Percentiles rank a stretch among this genome's conserved stretches.
Evolutionary conservation across 148 eudicot genomes (phyloP).

Genomic region (Cornus kousa): DNA sequence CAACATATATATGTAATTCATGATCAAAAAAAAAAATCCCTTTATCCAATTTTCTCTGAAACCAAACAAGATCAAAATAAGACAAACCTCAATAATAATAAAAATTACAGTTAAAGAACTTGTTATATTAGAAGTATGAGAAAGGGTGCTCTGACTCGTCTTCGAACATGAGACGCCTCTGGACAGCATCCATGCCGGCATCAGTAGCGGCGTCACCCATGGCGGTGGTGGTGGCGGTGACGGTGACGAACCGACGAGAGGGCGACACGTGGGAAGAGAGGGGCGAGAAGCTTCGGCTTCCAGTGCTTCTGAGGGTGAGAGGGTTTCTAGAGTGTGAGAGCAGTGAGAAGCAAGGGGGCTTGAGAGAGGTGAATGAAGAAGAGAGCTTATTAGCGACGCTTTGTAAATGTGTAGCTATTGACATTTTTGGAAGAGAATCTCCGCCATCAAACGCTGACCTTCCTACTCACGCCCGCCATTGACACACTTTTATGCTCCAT

Average conservation of each 20-base stretch:
- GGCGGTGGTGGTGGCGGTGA: conserved; percentile 16
- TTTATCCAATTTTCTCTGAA: neutral
- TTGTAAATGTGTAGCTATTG: neutral
- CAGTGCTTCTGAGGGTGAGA: neutral
- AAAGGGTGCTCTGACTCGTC: conserved; percentile 61
- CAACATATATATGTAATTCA: too few relatives aligned
- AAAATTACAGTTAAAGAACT: too few relatives aligned
- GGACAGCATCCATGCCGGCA: conserved; percentile 80
- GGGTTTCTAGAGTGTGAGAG: neutral
- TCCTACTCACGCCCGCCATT: neutral
- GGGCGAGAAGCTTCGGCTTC: neutral
- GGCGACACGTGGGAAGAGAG: neutral
- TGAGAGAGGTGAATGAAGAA: conserved; percentile 11
- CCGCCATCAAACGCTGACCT: neutral
- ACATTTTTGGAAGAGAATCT: neutral
- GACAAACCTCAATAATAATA: neutral
- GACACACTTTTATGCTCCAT: neutral
- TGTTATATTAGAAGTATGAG: neutral
- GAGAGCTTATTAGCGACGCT: neutral
- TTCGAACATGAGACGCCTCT: conserved; percentile 83
- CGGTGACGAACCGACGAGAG: conserved; percentile 17
- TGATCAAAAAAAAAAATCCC: neutral
- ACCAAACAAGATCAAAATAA: neutral
- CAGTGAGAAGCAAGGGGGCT: neutral
- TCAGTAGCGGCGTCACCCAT: conserved; percentile 50